These are phyloP conservation scores for Metschnikowia peoriensis DNA, from an alignment of 805 yeast genomes.

Conservation along the genomic window DNA sequence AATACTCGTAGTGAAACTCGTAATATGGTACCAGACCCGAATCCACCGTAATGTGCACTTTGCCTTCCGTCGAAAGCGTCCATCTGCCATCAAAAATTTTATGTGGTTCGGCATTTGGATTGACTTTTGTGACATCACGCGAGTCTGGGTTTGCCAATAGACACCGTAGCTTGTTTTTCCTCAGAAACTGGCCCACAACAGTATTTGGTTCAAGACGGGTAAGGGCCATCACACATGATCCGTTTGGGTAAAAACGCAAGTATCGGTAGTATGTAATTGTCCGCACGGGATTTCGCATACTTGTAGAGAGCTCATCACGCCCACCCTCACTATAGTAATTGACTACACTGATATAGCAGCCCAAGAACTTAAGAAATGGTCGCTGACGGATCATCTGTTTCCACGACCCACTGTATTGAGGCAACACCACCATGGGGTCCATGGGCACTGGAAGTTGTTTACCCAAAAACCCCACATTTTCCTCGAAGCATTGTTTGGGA, in stretches of 20 bases:
- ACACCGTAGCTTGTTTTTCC: constrained; percentile 19
- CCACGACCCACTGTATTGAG: constrained; percentile 37
- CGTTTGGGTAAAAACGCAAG: constrained; percentile 75
- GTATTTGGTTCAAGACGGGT: constrained; percentile 68
- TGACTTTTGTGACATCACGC: constrained; percentile 16
- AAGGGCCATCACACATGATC: constrained; percentile 66
- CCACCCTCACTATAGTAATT: constrained; percentile 85
- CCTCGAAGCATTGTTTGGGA: constrained; percentile 53
- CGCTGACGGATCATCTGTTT: constrained; percentile 55
- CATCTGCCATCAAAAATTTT: constrained; percentile 51
- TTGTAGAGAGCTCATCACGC: constrained; percentile 57
- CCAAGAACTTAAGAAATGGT: constrained; percentile 78
- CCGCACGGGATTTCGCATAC: constrained; percentile 74
- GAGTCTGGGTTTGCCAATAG: constrained; percentile 16
- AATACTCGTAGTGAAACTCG: constrained; percentile 59
- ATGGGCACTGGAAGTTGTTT: constrained; percentile 31
- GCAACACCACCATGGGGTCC: constrained; percentile 28
- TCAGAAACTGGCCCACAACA: constrained; percentile 59
- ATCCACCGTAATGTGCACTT: constrained; percentile 45
- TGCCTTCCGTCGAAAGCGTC: constrained; percentile 55
- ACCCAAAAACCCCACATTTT: constrained; percentile 41
- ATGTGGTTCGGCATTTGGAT: constrained; percentile 26
- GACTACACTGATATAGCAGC: constrained; percentile 82
- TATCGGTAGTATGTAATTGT: constrained; percentile 88
- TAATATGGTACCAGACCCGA: constrained; percentile 62